These are phyloP conservation scores for Tetratostichococcus sp. DNA, from an alignment of 139 green algal genomes.

Conservation along the genomic window DNA sequence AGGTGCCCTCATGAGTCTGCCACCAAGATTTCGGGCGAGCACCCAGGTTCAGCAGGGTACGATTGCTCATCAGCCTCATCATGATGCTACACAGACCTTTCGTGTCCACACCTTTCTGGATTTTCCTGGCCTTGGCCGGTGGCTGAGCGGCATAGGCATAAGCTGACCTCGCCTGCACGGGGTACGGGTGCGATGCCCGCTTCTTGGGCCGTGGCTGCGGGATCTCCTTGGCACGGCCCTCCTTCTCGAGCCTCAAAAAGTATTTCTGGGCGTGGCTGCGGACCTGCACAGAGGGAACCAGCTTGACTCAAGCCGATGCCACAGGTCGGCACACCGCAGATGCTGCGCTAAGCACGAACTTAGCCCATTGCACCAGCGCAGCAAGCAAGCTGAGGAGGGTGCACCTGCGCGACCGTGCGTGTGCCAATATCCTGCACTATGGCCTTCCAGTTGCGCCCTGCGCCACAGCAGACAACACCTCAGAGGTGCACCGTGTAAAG, in stretches of 20 bases:
- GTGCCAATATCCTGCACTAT: constrained; percentile 23
- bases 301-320: too few species aligned
- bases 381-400: too few species aligned
- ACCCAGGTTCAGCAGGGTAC: too few species aligned
- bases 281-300: constrained; percentile 27
- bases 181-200: neutral
- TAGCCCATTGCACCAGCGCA: too few species aligned
- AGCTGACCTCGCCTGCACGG: neutral
- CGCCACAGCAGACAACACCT: neutral
- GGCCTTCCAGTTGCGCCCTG: constrained; percentile 14
- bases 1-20: too few species aligned
- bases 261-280: constrained; percentile 69
- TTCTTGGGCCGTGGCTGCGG: constrained; percentile 55
- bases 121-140: neutral
- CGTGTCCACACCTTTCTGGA: neutral
- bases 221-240: constrained; percentile 43
- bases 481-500: too few species aligned
- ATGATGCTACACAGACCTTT: too few species aligned
- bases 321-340: too few species aligned
- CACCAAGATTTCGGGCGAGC: too few species aligned
- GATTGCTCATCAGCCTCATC: too few species aligned
- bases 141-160: neutral
- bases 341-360: too few species aligned
- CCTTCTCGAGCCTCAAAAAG: constrained; percentile 64
- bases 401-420: constrained; percentile 21